Percentiles rank a stretch among this genome's conserved stretches.
Evolutionary conservation across 768 basidiomycete genomes (phyloP).

Genomic region (Coprinellus micaceus): DNA sequence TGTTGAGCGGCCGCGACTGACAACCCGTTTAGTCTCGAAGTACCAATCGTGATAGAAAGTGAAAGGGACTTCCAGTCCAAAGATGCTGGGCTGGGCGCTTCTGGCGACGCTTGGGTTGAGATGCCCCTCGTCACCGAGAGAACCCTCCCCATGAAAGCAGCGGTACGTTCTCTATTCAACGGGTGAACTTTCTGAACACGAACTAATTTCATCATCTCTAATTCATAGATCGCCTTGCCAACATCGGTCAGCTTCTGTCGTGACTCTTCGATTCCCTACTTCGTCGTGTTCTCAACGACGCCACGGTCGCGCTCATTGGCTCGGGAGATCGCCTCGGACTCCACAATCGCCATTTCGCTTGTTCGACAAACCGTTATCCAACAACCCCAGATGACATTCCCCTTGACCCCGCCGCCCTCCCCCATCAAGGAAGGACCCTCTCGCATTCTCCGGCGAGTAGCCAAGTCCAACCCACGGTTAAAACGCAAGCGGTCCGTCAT

Average conservation of each 20-base stretch:
- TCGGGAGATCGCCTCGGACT: slow-evolving; percentile 65
- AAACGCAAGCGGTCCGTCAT: slow-evolving; percentile 13
- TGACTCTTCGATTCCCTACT: slow-evolving; percentile 60
- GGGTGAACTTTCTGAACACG: slow-evolving; percentile 3
- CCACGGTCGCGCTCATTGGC: slow-evolving; percentile 52
- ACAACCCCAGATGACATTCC: slow-evolving; percentile 31
- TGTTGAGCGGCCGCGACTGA: slow-evolving; percentile 8
- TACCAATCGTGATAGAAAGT: slow-evolving; percentile 60
- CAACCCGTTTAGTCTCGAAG: slow-evolving; percentile 47
- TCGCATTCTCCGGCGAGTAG: slow-evolving; percentile 34
- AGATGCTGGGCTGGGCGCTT: slow-evolving; percentile 38
- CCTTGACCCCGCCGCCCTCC: slow-evolving; percentile 48
- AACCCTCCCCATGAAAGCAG: slow-evolving; percentile 60
- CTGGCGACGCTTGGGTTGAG: slow-evolving; percentile 62
- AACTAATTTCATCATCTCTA: slow-evolving; percentile 6
- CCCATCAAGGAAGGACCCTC: slow-evolving; percentile 44
- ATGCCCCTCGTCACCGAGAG: slow-evolving; percentile 62
- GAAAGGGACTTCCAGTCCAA: slow-evolving; percentile 57
- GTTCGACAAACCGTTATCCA: slow-evolving; percentile 57
- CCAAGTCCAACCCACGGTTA: slow-evolving; percentile 27
- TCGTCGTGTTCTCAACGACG: slow-evolving; percentile 67
- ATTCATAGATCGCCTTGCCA: slow-evolving; percentile 58
- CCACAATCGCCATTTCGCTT: slow-evolving; percentile 66
- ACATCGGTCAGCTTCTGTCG: slow-evolving; percentile 59
- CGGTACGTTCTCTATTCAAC: slow-evolving; percentile 40